Evolutionary conservation across 192 early-diverging fungal genomes (phyloP), one percentile per base, ranked within the genome.

Genomic region (Diversispora eburnea): DNA sequence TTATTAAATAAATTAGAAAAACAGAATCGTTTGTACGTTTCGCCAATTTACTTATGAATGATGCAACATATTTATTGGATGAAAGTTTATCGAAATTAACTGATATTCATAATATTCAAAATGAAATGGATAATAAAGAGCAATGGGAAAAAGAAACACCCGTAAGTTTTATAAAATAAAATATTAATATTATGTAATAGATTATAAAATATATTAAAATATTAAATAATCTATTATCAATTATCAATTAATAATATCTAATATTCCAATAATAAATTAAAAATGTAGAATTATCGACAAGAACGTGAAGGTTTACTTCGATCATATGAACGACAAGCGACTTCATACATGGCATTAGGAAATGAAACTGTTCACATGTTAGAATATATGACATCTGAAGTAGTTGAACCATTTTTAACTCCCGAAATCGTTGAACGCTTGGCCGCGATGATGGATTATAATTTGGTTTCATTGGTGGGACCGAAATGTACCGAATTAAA

Each of bases 381-480:
- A 13, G 81, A 86, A 46, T 94, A 92, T 74, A 76, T 99, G 79
- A 91, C 94, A 15, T 80, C 85, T 12, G 86, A 90, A 46, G 91
- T 93, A 15, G 90, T 91, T 6, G 76, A 85, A 42, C 93, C 95
- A 6, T 99, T 99, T 83, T 81, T 96, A 83, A 90, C 88, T 15
- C 83, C 87, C 19, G 93, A 95, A 74, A 93, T 99, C 59, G 95
- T 98, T 17, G 91, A 92, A 56, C 85, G 94, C 3, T 83, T 99
- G 48, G 96, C 96, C 2, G 93, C 94, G n/a, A 99, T 99, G 97
- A 84, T 99, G 58, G 93, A 99, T 80, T 97, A 93, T 78, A 98
- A 96, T 70, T 81, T 99, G 48, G 81, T 89, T 6, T 89, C 91
- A 46, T 80, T 99, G 60, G 95, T 95, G 1, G 97, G 97, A 0